phyloP scores from a whole-genome alignment of 1,284 basidiomycete species.

The Thecaphora thlaspeos region DNA sequence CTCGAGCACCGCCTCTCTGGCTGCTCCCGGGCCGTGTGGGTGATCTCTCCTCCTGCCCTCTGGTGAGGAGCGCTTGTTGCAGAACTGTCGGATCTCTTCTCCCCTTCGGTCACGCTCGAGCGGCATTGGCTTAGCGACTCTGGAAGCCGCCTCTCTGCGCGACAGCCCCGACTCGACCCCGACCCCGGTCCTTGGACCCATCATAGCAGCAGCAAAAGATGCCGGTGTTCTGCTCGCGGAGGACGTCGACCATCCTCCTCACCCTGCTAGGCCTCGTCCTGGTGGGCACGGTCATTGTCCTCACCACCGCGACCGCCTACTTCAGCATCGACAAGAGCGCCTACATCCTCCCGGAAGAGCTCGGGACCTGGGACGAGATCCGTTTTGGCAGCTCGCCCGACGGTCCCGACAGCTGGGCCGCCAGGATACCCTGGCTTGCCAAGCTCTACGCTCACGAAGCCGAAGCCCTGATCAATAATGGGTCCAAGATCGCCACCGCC shows the following conservation, averaged over 20 bases:
- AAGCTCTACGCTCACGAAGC: constrained; percentile 16
- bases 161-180: too few relatives aligned
- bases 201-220: too few relatives aligned
- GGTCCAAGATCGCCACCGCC: not conserved
- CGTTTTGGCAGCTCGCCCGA: constrained; percentile 30
- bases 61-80: too few relatives aligned
- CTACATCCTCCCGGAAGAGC: constrained; percentile 48
- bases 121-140: too few relatives aligned
- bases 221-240: constrained; percentile 38
- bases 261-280: constrained; percentile 79
- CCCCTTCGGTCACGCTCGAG: too few relatives aligned
- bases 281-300: constrained; percentile 83
- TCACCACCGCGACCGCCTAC: constrained; percentile 85
- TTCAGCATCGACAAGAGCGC: constrained; percentile 68
- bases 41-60: too few relatives aligned
- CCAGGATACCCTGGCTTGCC: constrained; percentile 36
- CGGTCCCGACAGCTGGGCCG: constrained; percentile 35
- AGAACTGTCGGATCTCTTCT: too few relatives aligned
- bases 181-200: too few relatives aligned
- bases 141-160: too few relatives aligned
- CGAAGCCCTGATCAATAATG: constrained; percentile 1
- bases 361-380: constrained; percentile 53
- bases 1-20: too few relatives aligned
- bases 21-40: too few relatives aligned
- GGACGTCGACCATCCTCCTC: constrained; percentile 62